A percentile compares a stretch with the other conserved stretches of the same genome.
Evolutionary conservation across 164 flowering plant species (phyloP).

Genomic region (Euptelea pleiosperma): DNA sequence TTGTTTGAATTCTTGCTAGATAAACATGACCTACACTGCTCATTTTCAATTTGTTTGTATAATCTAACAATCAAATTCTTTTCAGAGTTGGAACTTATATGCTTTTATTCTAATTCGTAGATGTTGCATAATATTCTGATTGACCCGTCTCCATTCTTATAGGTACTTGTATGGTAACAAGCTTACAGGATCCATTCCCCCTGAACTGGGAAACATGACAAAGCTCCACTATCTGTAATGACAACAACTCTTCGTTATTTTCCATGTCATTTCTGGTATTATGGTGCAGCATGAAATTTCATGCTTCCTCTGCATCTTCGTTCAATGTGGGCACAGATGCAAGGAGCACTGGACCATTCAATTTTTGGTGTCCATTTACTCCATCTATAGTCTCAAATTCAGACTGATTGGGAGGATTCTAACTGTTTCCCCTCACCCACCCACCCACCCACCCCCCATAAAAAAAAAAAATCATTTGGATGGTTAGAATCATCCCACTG

Average conservation of each 20-base stretch:
- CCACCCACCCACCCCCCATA: too few species aligned
- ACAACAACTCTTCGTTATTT: not conserved
- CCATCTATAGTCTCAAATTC: not conserved
- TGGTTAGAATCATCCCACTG: too few species aligned
- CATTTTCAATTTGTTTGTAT: too few species aligned
- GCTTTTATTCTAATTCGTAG: too few species aligned
- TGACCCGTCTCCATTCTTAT: not conserved
- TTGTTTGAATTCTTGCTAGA: too few species aligned
- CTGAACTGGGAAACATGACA: slow-evolving; percentile 96
- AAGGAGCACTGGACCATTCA: not conserved
- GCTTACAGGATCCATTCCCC: slow-evolving; percentile 78
- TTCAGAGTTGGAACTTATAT: too few species aligned
- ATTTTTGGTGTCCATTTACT: too few species aligned
- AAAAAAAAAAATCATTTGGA: too few species aligned
- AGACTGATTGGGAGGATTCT: too few species aligned
- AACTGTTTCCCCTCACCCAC: too few species aligned
- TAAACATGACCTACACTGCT: too few species aligned
- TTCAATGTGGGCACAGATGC: not conserved
- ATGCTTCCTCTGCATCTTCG: not conserved
- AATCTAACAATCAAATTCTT: too few species aligned
- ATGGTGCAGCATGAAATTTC: not conserved
- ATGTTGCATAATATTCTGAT: not conserved
- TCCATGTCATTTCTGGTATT: not conserved
- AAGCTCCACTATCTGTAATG: slow-evolving; percentile 88
- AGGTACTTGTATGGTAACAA: slow-evolving; percentile 92